These are phyloP conservation scores for Nitzschia sp. DNA, from an alignment of 108 stramenopile species.

Conservation along the genomic window DNA sequence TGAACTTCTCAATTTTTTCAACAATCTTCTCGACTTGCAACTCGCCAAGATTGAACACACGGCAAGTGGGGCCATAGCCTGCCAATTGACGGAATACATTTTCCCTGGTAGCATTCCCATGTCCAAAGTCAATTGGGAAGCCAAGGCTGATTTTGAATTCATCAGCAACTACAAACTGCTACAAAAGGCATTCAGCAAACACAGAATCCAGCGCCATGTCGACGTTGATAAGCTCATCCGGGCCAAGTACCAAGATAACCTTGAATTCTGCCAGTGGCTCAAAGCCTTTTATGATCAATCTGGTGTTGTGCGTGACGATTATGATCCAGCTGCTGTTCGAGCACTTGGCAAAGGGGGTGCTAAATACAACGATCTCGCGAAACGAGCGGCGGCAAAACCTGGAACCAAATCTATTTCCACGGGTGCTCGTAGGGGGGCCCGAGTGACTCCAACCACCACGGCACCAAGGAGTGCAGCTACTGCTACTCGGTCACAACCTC, in stretches of 20 bases:
- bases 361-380: slow-evolving; percentile 31
- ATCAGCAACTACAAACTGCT: slow-evolving; percentile 96
- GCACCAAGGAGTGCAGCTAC: slow-evolving; percentile 12
- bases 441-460: slow-evolving; percentile 7
- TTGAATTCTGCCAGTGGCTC: slow-evolving; percentile 99
- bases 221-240: slow-evolving; percentile 88
- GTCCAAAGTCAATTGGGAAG: slow-evolving; percentile 93
- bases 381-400: slow-evolving; percentile 2
- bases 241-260: slow-evolving; percentile 97
- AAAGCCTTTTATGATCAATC: slow-evolving; percentile 93
- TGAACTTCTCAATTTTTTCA: slow-evolving; percentile 95
- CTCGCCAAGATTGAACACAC: slow-evolving; percentile 97
- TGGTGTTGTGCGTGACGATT: slow-evolving; percentile 65
- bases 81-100: slow-evolving; percentile 92
- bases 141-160: slow-evolving; percentile 83
- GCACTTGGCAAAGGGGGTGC: slow-evolving; percentile 89
- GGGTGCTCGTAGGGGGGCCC: not conserved
- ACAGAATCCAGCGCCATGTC: slow-evolving; percentile 78
- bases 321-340: slow-evolving; percentile 86
- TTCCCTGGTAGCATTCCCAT: slow-evolving; percentile 93
- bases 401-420: slow-evolving; percentile 15
- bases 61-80: slow-evolving; percentile 94
- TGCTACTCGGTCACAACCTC: not conserved
- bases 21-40: slow-evolving; percentile 82
- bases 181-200: slow-evolving; percentile 88